These are phyloP conservation scores for Hyaloscypha variabilis DNA, from an alignment of 495 filamentous ascomycete species.

Conservation along the genomic window DNA sequence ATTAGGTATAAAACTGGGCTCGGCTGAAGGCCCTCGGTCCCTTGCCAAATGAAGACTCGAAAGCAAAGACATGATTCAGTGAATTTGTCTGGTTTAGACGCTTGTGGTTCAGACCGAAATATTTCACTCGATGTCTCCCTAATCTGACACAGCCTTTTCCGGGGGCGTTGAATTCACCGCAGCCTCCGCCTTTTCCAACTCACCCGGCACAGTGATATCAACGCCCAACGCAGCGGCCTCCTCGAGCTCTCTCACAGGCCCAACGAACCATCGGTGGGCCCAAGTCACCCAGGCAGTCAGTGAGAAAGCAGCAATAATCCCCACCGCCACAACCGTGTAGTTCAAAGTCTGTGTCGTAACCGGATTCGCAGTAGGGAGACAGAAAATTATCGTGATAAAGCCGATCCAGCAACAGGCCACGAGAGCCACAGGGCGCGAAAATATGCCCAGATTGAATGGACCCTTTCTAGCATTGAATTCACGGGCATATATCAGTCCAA, in stretches of 20 bases:
- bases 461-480: constrained; percentile 47
- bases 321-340: constrained; percentile 67
- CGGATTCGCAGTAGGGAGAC: constrained; percentile 62
- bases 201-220: constrained; percentile 49
- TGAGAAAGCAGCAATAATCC: constrained; percentile 54
- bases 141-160: too few relatives aligned
- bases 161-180: neutral
- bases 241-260: constrained; percentile 53
- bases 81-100: too few relatives aligned
- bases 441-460: constrained; percentile 58
- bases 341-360: constrained; percentile 57
- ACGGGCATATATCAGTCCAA: constrained; percentile 49
- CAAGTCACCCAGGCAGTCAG: constrained; percentile 48
- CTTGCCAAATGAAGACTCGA: too few relatives aligned
- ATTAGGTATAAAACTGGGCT: too few relatives aligned
- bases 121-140: too few relatives aligned
- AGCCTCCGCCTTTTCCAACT: constrained; percentile 41
- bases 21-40: too few relatives aligned
- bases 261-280: constrained; percentile 61
- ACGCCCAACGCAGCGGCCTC: constrained; percentile 52
- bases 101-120: too few relatives aligned
- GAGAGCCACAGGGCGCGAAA: constrained; percentile 55
- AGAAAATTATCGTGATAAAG: constrained; percentile 65
- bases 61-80: too few relatives aligned
- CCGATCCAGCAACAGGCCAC: constrained; percentile 55